Evolutionary conservation across 768 basidiomycete genomes (phyloP).

Genomic region (Boletellus sp.): DNA sequence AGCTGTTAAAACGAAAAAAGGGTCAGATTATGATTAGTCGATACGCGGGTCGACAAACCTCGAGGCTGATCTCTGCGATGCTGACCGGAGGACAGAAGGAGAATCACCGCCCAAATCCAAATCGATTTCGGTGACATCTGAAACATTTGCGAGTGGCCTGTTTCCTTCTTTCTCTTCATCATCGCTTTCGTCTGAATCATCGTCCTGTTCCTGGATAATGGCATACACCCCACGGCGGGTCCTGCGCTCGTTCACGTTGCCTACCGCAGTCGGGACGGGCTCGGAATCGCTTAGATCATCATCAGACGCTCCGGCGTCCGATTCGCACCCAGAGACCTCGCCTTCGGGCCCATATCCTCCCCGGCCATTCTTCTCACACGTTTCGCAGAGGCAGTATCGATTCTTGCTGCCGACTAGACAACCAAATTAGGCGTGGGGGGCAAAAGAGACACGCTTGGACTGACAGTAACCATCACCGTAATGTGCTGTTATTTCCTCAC

Average conservation of each 20-base stretch:
- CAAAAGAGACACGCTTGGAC: slow-evolving; percentile 34
- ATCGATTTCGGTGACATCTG: slow-evolving; percentile 48
- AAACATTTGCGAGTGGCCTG: slow-evolving; percentile 44
- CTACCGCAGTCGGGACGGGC: slow-evolving; percentile 43
- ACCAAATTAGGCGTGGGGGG: slow-evolving; percentile 28
- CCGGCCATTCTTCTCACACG: slow-evolving; percentile 70
- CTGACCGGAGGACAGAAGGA: slow-evolving; percentile 19
- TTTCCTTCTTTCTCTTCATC: slow-evolving; percentile 49
- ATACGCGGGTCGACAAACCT: slow-evolving; percentile 18
- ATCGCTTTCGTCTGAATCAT: slow-evolving; percentile 61
- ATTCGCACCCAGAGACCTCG: slow-evolving; percentile 45
- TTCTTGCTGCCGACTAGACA: slow-evolving; percentile 60
- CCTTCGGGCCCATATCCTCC: slow-evolving; percentile 67
- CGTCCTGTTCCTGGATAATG: slow-evolving; percentile 54
- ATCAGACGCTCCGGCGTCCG: slow-evolving; percentile 40
- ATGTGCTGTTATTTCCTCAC: slow-evolving; percentile 87
- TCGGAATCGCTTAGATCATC: slow-evolving; percentile 36
- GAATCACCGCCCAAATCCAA: slow-evolving; percentile 43
- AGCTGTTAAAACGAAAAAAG: slow-evolving; percentile 12
- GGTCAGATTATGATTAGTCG: slow-evolving; percentile 9
- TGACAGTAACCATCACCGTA: slow-evolving; percentile 89
- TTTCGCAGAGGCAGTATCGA: slow-evolving; percentile 80
- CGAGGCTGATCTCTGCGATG: slow-evolving; percentile 25
- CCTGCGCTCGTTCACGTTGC: slow-evolving; percentile 75
- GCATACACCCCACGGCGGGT: slow-evolving; percentile 83